Evolutionary conservation across 371 early-diverging fungal genomes (phyloP).

Genomic region (Lichtheimia ornata): DNA sequence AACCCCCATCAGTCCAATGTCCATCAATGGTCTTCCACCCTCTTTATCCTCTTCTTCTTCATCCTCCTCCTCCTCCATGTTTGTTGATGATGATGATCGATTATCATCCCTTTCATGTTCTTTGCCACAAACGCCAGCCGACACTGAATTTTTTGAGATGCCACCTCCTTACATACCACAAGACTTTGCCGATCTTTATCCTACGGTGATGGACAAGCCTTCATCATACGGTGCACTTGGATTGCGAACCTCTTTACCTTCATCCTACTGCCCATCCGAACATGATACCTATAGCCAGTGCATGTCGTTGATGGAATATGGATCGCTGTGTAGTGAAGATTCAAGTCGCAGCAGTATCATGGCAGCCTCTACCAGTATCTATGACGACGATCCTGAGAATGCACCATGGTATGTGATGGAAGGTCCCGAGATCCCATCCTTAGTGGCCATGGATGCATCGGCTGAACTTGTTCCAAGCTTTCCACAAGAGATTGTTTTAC

Average conservation of each 20-base stretch:
- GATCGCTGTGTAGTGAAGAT: slow-evolving; percentile 14
- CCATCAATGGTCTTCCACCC: not conserved
- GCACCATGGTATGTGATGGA: slow-evolving; percentile 44
- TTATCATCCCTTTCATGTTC: not conserved
- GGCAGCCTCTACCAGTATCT: slow-evolving; percentile 10
- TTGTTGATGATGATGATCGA: not conserved
- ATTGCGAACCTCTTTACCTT: not conserved
- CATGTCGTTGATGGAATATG: slow-evolving; percentile 5
- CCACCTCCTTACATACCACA: not conserved
- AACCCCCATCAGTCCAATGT: not conserved
- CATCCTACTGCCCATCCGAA: not conserved
- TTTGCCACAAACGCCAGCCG: slow-evolving; percentile 3
- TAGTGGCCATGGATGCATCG: slow-evolving; percentile 7
- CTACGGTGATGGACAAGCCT: not conserved
- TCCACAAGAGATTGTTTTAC: slow-evolving; percentile 53
- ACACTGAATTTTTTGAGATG: not conserved
- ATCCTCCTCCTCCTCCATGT: not conserved
- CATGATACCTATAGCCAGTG: slow-evolving; percentile 8
- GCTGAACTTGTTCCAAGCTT: slow-evolving; percentile 7
- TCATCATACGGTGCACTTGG: not conserved
- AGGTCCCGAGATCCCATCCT: slow-evolving; percentile 19
- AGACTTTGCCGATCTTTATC: not conserved
- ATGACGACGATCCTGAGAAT: slow-evolving; percentile 29
- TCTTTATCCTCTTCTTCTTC: not conserved
- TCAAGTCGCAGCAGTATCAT: slow-evolving; percentile 11